phyloP scores from a whole-genome alignment of 306 rosid genomes.

The Malus sieversii region DNA sequence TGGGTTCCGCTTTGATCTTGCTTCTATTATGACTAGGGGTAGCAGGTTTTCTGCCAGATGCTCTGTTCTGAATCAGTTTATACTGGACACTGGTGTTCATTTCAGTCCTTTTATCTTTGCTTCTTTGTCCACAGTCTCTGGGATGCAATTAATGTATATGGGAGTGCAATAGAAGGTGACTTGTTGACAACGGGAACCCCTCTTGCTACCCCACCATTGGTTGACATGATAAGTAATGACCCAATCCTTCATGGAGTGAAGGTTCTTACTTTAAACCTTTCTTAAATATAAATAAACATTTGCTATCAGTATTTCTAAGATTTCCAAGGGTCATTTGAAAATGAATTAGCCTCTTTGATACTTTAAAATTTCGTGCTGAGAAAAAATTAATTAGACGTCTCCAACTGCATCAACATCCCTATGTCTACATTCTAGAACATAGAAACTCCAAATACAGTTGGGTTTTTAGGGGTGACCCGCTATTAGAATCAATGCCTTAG shows the following conservation, averaged over 20 bases:
- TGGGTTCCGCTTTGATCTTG: conserved; percentile 99
- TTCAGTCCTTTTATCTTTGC: conserved; percentile 23
- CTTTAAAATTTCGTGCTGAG: background rate
- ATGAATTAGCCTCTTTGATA: background rate
- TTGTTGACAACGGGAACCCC: conserved; percentile 76
- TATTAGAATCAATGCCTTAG: background rate
- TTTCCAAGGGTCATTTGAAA: background rate
- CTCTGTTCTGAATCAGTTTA: conserved; percentile 12
- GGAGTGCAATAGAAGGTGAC: conserved; percentile 62
- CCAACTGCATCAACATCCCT: background rate
- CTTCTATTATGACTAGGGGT: conserved; percentile 87
- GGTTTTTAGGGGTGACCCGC: background rate
- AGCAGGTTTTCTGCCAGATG: conserved; percentile 62
- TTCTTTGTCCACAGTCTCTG: conserved; percentile 59
- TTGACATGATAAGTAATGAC: conserved; percentile 87
- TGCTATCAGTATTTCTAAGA: background rate
- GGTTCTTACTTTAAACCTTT: conserved; percentile 42
- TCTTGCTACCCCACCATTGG: conserved; percentile 72
- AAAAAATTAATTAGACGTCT: background rate
- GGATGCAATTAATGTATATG: conserved; percentile 70
- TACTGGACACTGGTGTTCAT: conserved; percentile 11
- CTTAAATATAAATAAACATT: background rate
- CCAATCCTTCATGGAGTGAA: conserved; percentile 80
- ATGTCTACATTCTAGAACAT: background rate
- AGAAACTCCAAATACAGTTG: background rate